A percentile compares a stretch with the other conserved stretches of the same genome.
Evolutionary conservation across 1,139 yeast genomes (phyloP).

Genomic region (Blastobotrys arbuscula): DNA sequence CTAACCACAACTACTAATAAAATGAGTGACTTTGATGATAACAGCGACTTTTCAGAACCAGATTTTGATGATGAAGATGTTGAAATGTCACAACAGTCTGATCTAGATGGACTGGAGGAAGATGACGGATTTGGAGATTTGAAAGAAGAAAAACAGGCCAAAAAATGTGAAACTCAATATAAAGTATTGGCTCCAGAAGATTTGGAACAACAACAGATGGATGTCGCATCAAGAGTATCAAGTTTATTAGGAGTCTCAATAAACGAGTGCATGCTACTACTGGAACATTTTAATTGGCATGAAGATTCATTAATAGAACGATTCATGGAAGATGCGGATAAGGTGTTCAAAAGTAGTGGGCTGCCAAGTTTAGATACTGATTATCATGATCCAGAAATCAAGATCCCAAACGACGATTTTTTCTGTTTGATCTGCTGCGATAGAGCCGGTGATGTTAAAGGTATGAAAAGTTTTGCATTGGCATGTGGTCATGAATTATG

Average conservation of each 20-base stretch:
- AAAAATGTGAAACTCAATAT: conserved; percentile 28
- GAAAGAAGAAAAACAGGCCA: conserved; percentile 17
- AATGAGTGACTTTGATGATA: conserved; percentile 20
- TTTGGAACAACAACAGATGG: conserved; percentile 26
- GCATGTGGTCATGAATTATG: conserved; percentile 72
- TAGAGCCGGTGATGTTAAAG: conserved; percentile 12
- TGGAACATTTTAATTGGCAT: conserved; percentile 68
- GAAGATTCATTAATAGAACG: conserved; percentile 63
- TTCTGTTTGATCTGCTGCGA: conserved; percentile 65
- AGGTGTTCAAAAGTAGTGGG: conserved; percentile 47
- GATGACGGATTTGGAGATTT: conserved; percentile 16
- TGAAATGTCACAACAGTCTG: conserved; percentile 22
- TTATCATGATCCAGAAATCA: conserved; percentile 3
- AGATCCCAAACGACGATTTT: conserved; percentile 34
- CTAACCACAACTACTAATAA: background rate
- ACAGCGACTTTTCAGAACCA: conserved; percentile 22
- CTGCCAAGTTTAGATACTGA: conserved; percentile 27
- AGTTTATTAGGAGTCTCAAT: conserved; percentile 36
- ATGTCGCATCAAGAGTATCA: conserved; percentile 30
- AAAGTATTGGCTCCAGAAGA: conserved; percentile 29
- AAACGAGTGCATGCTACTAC: conserved; percentile 46
- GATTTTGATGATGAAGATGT: conserved; percentile 20
- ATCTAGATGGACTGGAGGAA: conserved; percentile 7
- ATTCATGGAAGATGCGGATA: conserved; percentile 51
- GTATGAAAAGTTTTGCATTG: conserved; percentile 45